Conservation (phyloP, 2,329 filamentous ascomycete species). For the Aspergillus versicolor region DNA sequence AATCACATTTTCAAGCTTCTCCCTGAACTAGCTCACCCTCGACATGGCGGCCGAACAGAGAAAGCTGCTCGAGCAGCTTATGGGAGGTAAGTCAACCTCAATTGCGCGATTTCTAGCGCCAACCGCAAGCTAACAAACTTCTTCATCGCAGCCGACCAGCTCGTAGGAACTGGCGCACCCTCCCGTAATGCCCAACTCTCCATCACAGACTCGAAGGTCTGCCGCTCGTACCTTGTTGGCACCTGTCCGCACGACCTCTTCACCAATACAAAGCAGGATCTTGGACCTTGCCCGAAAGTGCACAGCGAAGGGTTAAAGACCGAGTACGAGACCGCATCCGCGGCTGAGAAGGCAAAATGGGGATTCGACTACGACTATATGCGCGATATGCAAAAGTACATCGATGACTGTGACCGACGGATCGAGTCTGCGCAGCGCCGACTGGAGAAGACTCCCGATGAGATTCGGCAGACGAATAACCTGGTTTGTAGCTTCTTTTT, state of each 20-base stretch:
- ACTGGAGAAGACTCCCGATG: slow-evolving; percentile 95
- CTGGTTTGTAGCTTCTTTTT: slow-evolving; percentile 49
- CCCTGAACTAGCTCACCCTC: neutral
- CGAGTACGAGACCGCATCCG: slow-evolving; percentile 76
- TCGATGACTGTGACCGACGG: slow-evolving; percentile 91
- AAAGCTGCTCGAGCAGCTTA: slow-evolving; percentile 94
- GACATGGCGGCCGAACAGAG: slow-evolving; percentile 94
- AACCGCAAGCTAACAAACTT: slow-evolving; percentile 27
- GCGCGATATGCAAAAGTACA: slow-evolving; percentile 92
- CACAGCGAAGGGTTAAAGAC: slow-evolving; percentile 85
- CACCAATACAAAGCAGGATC: slow-evolving; percentile 98
- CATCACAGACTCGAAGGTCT: slow-evolving; percentile 89
- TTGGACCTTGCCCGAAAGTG: slow-evolving; percentile 82
- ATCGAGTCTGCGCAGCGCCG: slow-evolving; percentile 88
- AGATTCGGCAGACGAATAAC: slow-evolving; percentile 91
- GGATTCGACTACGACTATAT: slow-evolving; percentile 97
- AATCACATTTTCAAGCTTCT: neutral
- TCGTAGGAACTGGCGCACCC: slow-evolving; percentile 74
- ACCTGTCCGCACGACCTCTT: slow-evolving; percentile 98
- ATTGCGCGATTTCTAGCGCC: slow-evolving; percentile 4
- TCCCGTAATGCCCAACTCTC: slow-evolving; percentile 78
- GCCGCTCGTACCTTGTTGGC: slow-evolving; percentile 88
- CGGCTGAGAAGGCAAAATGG: slow-evolving; percentile 71
- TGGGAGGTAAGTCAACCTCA: slow-evolving; percentile 50
- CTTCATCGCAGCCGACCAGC: slow-evolving; percentile 52